Base-by-base conservation (phyloP, 352 stramenopile genomes). In the Globisporangium perplexum region DNA sequence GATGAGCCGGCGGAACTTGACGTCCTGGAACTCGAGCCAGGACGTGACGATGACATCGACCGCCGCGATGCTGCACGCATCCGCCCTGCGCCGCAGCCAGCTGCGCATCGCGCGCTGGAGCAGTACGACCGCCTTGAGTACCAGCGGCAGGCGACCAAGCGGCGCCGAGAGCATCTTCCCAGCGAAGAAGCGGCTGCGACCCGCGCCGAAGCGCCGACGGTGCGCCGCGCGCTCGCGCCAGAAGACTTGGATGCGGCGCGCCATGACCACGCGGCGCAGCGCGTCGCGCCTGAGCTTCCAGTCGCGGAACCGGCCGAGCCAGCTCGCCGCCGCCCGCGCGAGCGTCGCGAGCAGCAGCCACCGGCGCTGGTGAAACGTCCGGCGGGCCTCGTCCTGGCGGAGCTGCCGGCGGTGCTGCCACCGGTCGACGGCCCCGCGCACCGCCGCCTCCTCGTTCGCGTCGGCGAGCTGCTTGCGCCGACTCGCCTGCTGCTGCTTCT, bases 1-100 rank as follows among this genome's bases (percentile, higher is more conserved):
- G 49, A 92, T 90, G 11, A 92, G 66, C 8, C 82, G 77, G 11
- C 82, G 79, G 39, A 90, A 92, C 52, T 92, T 92, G 31, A 87
- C 78, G 49, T 92, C 82, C 50, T 92, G 79, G 58, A 89, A 90
- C 58, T 90, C 82, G 41, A 86, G 65, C 77, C 77, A 88, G 7
- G 74, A 81, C 33, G 77, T 89, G 33, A 92, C 66, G 35, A 90
- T 89, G 36, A 88, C 56, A 10, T 63, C 57, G 5, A 86, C 55
- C 0, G 68, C 68, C 10, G 54, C 46, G 12, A 47, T 39, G 4
- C 66, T 64, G 23, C 73, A 28, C 2, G n/a, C 23, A 2, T 58
- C 20, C 11, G 64, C 63, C 33, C 73, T 72, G 20, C 45, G 45
- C 23, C 55, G 28, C 0, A 87, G 49, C 73, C 76, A 89, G 15